Evolutionary conservation across 129 eudicot species (phyloP).

Genomic region (Chrysanthemum lavandulifolium): DNA sequence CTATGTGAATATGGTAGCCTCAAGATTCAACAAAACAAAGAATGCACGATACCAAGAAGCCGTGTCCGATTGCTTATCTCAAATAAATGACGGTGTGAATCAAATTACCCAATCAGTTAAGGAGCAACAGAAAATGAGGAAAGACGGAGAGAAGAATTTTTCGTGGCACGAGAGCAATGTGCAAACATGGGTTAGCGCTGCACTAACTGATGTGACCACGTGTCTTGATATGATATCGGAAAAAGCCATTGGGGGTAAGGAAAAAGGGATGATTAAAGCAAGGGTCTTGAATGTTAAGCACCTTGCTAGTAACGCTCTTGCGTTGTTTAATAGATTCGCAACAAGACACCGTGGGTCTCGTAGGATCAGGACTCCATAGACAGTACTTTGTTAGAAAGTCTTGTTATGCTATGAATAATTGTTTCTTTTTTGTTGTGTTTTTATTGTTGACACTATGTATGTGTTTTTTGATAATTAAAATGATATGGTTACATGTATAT

Average conservation of each 20-base stretch:
- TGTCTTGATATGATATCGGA: conserved; percentile 64
- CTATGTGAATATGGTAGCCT: conserved; percentile 46
- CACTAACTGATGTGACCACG: conserved; percentile 54
- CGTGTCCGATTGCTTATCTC: conserved; percentile 49
- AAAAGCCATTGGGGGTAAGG: conserved; percentile 47
- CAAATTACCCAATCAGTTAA: conserved; percentile 56
- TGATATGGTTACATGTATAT: conserved; percentile 26
- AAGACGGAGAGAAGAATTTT: conserved; percentile 42
- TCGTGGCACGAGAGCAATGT: conserved; percentile 75
- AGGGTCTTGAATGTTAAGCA: conserved; percentile 59
- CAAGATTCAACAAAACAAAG: conserved; percentile 31
- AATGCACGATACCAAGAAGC: conserved; percentile 38
- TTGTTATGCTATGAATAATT: conserved; percentile 15
- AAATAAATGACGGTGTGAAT: conserved; percentile 57
- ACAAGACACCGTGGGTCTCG: conserved; percentile 56
- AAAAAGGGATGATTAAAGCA: conserved; percentile 53
- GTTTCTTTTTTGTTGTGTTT: conserved; percentile 13
- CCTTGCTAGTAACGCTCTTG: conserved; percentile 63
- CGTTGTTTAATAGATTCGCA: conserved; percentile 60
- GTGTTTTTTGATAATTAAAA: conserved; percentile 1
- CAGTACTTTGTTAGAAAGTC: background rate
- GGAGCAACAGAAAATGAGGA: conserved; percentile 44
- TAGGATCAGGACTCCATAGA: conserved; percentile 36
- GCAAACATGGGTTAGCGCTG: conserved; percentile 75
- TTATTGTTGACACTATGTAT: conserved; percentile 16